These are phyloP conservation scores for Halteria grandinella DNA, from an alignment of 73 alveolate species.

Conservation along the genomic window DNA sequence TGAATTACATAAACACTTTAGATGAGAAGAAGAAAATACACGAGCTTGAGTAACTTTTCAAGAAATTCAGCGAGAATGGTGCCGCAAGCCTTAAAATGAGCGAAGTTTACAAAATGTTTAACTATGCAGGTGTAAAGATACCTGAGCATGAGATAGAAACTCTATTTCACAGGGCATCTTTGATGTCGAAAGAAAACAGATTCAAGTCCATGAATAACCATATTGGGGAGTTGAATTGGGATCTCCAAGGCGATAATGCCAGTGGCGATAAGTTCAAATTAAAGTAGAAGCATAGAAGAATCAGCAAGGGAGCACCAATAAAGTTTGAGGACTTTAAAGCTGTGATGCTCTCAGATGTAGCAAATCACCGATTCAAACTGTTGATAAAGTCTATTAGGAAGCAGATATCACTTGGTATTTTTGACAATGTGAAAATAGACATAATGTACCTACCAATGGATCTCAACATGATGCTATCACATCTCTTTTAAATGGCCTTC, in stretches of 20 bases:
- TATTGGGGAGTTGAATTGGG: no score
- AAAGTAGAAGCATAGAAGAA: no score
- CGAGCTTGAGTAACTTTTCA: constrained; percentile 13
- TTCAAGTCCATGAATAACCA: no score
- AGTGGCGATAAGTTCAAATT: no score
- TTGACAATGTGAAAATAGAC: constrained; percentile 15
- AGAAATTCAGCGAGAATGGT: constrained; percentile 12
- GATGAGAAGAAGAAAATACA: constrained; percentile 6
- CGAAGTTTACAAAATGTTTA: constrained; percentile 33
- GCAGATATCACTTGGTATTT: neutral
- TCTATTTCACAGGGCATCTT: no score
- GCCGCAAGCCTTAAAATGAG: constrained; percentile 7
- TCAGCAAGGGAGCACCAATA: no score
- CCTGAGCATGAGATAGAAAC: neutral
- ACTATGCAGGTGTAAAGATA: constrained; percentile 33
- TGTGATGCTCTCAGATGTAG: constrained; percentile 18
- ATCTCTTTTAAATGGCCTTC: no score
- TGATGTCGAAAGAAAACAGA: no score
- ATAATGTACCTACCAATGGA: constrained; percentile 29
- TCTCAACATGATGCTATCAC: constrained; percentile 21
- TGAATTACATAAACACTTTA: constrained; percentile 17
- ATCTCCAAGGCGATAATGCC: no score
- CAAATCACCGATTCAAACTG: constrained; percentile 9
- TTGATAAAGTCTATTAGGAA: constrained; percentile 26
- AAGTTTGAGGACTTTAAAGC: constrained; percentile 21